Base-by-base conservation (phyloP, 1,284 basidiomycete species). In the Boletus sp. region DNA sequence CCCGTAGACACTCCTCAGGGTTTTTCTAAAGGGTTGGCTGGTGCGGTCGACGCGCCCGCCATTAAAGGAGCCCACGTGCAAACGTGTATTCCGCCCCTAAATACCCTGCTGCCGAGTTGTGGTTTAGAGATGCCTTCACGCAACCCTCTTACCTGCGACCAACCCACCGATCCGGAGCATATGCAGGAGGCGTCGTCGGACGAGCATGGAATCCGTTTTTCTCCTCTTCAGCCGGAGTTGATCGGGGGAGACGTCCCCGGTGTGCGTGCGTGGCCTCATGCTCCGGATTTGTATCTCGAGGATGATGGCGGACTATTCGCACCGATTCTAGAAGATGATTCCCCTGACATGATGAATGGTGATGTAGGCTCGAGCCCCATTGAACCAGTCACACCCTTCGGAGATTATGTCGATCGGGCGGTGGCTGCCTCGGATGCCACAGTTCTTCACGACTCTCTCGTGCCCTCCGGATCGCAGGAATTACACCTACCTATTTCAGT, bases 21-120 rank as follows among this genome's bases (percentile, higher is more conserved):
- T 88, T 89, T 88, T 88, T 69, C 72, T 62, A 73, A 74, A 76
- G 88, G 88, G 89, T 89, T 91, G 84, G 79, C 81, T 73, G 79
- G 69, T 73, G 81, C 83, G 81, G 78, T 70, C 66, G 78, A 88
- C 88, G 86, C 84, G 77, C 71, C 80, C 71, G 84, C 83, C 78
- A 89, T 88, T 89, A 89, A 91, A 89, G 88, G 88, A 84, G 70
- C 80, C 75, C 84, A 77, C 84, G 86, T 84, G 82, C 80, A 89
- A 82, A 84, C 85, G 83, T 86, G 84, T 79, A 81, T 86, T 85
- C 86, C 87, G 86, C 88, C 88, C 88, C 74, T 80, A 74, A 77
- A 75, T 61, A 74, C 73, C 58, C 66, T 76, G 58, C 60, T 73
- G 31, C 63, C 67, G 39, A 50, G 61, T 50, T 51, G 63, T 56